Evolutionary conservation across 208 protist species (phyloP), one percentile per base, ranked within the genome.

Genomic region (Willaertia magna): DNA sequence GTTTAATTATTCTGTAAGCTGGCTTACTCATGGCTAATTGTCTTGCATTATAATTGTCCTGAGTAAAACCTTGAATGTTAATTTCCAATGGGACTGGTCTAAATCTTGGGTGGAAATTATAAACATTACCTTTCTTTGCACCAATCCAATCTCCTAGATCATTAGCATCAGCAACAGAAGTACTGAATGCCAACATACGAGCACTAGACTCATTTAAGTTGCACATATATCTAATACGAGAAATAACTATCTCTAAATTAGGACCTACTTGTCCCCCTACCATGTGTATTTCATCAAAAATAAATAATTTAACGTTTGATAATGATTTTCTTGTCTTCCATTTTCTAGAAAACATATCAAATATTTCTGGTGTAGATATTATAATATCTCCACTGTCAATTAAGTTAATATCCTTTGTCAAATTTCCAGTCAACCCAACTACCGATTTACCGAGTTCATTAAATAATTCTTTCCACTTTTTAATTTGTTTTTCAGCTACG

Each of bases 1-100:
- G 74, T 9, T 55, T 61, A 76, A 97, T 95, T 9, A 91, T 89
- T 0, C 76, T 76, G 86, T 93, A 98, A 1, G 91, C 49, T 16
- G 96, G 96, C 89, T 95, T 96, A 89, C 96, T 97, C 96, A 98
- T 98, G 11, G 93, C 91, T 22, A 89, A 89, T 94, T 97, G 96
- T 74, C 96, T 87, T n/a, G 95, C 93, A 86, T 90, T 92, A 85
- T 95, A 95, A 84, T 92, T 82, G 52, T 90, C 86, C 20, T 91
- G 91, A 34, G 89, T 79, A 85, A 93, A 96, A 16, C 93, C 93
- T 85, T 92, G 88, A 52, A 93, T 93, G 83, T 92, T 88, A 16
- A 91, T 88, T 76, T 93, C 92, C n/a, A 96, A 87, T 40, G 93
- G 94, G 22, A 97, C 94, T 4, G 95, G 95, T 34, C 96, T 88